A percentile compares a stretch with the other conserved stretches of the same genome.
phyloP scores from a whole-genome alignment of 139 green algal genomes.

The Tetratostichococcus sp. region DNA sequence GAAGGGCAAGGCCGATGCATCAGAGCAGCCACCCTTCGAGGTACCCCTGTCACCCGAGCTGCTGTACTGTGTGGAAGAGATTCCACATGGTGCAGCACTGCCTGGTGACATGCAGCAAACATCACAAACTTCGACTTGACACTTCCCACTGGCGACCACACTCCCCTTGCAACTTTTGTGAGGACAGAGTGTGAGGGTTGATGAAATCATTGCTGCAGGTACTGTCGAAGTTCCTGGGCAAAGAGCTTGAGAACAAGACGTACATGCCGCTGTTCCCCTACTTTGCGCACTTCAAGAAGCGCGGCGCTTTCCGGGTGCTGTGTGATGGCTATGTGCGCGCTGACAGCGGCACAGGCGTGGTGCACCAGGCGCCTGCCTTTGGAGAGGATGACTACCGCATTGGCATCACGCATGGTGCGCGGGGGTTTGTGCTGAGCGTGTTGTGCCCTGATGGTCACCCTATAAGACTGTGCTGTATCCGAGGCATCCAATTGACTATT shows the following conservation, averaged over 20 bases:
- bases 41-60: not conserved
- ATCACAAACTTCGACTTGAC: too few relatives aligned
- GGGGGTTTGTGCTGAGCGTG: too few relatives aligned
- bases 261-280: slow-evolving; percentile 96
- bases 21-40: slow-evolving; percentile 46
- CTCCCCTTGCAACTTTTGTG: too few relatives aligned
- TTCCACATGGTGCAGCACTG: too few relatives aligned
- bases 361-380: slow-evolving; percentile 95
- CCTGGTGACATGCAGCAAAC: too few relatives aligned
- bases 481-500: too few relatives aligned
- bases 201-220: too few relatives aligned
- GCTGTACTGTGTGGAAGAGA: too few relatives aligned
- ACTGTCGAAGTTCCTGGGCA: slow-evolving; percentile 63
- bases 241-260: slow-evolving; percentile 71
- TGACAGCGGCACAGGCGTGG: slow-evolving; percentile 91
- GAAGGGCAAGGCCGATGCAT: slow-evolving; percentile 24
- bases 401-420: slow-evolving; percentile 70
- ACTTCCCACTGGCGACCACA: too few relatives aligned
- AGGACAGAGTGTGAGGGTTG: too few relatives aligned
- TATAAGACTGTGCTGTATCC: too few relatives aligned
- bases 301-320: slow-evolving; percentile 69
- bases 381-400: slow-evolving; percentile 97
- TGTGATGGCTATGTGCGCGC: slow-evolving; percentile 91
- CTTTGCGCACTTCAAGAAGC: slow-evolving; percentile 63
- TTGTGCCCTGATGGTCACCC: too few relatives aligned